phyloP scores from a whole-genome alignment of 441 rosid species.

The Gossypium laxum region DNA sequence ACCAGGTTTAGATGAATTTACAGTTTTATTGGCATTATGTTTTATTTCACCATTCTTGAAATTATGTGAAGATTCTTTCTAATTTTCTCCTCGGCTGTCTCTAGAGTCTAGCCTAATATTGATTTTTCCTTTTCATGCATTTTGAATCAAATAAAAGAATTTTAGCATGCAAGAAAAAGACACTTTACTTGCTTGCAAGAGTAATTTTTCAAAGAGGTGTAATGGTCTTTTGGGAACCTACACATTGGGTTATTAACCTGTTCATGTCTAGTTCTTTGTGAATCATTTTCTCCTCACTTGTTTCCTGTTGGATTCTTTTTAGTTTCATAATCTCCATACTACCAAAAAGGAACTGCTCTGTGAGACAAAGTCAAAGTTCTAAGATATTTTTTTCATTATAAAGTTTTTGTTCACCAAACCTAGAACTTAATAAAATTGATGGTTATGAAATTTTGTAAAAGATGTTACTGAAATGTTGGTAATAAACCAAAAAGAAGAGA shows the following conservation, averaged over 20 bases:
- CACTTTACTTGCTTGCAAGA: background rate
- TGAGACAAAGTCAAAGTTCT: background rate
- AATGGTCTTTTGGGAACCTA: background rate
- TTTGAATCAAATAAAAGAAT: background rate
- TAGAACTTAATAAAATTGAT: background rate
- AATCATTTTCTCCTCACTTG: background rate
- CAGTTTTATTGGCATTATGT: background rate
- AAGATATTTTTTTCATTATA: background rate
- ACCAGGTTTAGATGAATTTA: background rate
- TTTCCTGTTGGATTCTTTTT: background rate
- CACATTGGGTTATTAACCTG: background rate
- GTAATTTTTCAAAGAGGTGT: background rate
- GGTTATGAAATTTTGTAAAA: background rate
- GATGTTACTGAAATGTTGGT: background rate
- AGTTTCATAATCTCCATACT: no score
- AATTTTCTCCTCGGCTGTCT: background rate
- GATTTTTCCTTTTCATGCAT: background rate
- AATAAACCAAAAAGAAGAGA: background rate
- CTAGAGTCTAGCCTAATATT: background rate
- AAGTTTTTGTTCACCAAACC: background rate
- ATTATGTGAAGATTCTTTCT: background rate
- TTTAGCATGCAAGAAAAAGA: background rate
- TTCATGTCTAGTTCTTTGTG: background rate
- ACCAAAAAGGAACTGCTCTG: background rate
- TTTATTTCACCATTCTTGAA: background rate